A percentile compares a stretch with the other conserved stretches of the same genome.
These are phyloP conservation scores for Suillus spraguei DNA, from an alignment of 768 basidiomycete genomes.

Conservation along the genomic window DNA sequence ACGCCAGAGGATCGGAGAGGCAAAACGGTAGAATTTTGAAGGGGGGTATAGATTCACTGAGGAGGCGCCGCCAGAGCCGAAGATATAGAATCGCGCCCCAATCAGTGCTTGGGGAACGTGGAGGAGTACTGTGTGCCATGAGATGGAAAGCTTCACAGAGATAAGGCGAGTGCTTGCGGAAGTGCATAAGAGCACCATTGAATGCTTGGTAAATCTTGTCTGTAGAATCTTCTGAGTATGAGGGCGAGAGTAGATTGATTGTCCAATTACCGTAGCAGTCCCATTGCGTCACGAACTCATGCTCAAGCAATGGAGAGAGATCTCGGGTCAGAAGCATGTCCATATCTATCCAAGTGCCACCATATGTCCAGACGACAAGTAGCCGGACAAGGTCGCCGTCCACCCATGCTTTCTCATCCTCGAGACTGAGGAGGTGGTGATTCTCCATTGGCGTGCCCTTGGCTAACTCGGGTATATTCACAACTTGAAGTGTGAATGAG, in stretches of 20 bases:
- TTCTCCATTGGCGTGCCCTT: slow-evolving; percentile 76
- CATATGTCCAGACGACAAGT: slow-evolving; percentile 84
- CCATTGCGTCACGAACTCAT: slow-evolving; percentile 98
- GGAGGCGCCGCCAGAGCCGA: slow-evolving; percentile 85
- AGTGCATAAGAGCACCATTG: slow-evolving; percentile 95
- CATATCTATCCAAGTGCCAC: slow-evolving; percentile 98
- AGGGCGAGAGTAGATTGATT: not conserved
- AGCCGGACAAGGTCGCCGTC: slow-evolving; percentile 93
- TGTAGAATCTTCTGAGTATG: slow-evolving; percentile 29
- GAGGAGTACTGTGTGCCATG: slow-evolving; percentile 76
- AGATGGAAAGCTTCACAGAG: slow-evolving; percentile 96
- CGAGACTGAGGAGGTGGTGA: slow-evolving; percentile 56
- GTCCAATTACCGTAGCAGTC: slow-evolving; percentile 83
- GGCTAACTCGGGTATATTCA: slow-evolving; percentile 70
- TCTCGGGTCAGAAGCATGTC: slow-evolving; percentile 90
- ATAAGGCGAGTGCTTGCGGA: slow-evolving; percentile 87
- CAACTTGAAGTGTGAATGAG: slow-evolving; percentile 66
- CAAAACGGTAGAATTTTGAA: slow-evolving; percentile 96
- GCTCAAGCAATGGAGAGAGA: slow-evolving; percentile 82
- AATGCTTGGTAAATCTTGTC: slow-evolving; percentile 77
- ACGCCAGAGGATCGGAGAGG: slow-evolving; percentile 89
- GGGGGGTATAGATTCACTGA: slow-evolving; percentile 71
- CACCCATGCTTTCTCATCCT: slow-evolving; percentile 86
- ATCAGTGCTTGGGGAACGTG: slow-evolving; percentile 80
- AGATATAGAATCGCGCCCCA: slow-evolving; percentile 94